These are phyloP conservation scores for Liquidambar formosana DNA, from an alignment of 164 flowering plant species.

Conservation along the genomic window DNA sequence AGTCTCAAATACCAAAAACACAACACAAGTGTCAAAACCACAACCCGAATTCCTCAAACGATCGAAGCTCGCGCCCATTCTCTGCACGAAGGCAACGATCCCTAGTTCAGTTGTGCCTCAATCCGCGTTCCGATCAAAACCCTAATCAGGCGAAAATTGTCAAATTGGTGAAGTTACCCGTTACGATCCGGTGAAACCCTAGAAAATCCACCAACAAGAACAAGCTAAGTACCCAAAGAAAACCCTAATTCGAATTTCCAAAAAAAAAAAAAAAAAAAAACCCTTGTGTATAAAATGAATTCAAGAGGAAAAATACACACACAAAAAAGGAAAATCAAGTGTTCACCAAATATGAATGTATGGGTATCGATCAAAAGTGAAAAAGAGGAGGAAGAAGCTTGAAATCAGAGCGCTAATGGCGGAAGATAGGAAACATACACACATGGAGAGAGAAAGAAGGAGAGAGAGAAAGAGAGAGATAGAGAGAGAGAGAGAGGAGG, in stretches of 20 bases:
- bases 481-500: neutral
- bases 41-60: constrained; percentile 9
- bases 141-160: constrained; percentile 31
- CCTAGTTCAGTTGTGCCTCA: constrained; percentile 8
- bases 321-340: neutral
- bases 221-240: constrained; percentile 20
- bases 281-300: neutral
- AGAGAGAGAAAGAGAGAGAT: neutral
- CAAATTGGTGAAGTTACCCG: constrained; percentile 21
- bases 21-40: constrained; percentile 21
- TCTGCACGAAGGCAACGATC: constrained; percentile 13
- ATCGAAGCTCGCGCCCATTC: constrained; percentile 30
- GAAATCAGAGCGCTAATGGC: constrained; percentile 10
- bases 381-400: neutral
- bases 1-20: constrained; percentile 18
- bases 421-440: neutral
- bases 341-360: neutral
- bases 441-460: neutral
- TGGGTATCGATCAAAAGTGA: constrained; percentile 24
- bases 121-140: constrained; percentile 26
- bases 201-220: constrained; percentile 25
- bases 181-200: constrained; percentile 48
- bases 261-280: neutral
- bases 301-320: neutral
- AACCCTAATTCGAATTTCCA: constrained; percentile 23